Conservation (phyloP, 1,139 yeast species). For the Saccharomyces hybrid region DNA sequence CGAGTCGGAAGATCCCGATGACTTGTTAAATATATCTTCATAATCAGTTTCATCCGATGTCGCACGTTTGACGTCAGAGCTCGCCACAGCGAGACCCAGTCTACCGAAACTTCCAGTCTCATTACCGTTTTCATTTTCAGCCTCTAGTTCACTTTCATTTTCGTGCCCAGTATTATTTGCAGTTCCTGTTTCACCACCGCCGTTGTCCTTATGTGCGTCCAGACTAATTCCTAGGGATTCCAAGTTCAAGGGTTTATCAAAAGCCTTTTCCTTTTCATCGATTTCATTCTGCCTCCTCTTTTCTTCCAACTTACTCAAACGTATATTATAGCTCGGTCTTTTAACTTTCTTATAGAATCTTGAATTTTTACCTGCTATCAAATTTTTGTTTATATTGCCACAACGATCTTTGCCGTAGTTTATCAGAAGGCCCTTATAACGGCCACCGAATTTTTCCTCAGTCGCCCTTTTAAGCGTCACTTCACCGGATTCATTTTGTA, state of each 20-base stretch:
- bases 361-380: constrained; percentile 27
- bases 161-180: constrained; percentile 10
- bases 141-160: constrained; percentile 23
- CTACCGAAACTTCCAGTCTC: constrained; percentile 5
- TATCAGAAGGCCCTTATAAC: constrained; percentile 51
- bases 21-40: constrained; percentile 4
- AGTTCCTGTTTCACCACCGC: background rate
- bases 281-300: constrained; percentile 23
- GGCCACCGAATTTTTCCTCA: constrained; percentile 34
- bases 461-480: constrained; percentile 27
- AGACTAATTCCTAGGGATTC: constrained; percentile 24
- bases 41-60: constrained; percentile 6
- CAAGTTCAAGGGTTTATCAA: constrained; percentile 13
- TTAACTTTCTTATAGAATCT: constrained; percentile 39
- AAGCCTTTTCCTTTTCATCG: constrained; percentile 7
- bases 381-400: constrained; percentile 48
- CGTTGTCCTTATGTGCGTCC: constrained; percentile 5
- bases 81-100: background rate
- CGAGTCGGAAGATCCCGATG: constrained; percentile 8
- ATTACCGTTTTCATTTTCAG: background rate
- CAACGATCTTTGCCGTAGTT: constrained; percentile 80
- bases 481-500: constrained; percentile 13
- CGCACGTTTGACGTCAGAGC: background rate
- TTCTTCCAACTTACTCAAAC: constrained; percentile 24
- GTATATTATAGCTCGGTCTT: constrained; percentile 24